phyloP scores from a whole-genome alignment of 106 monocot genomes.

The Vanilla planifolia region DNA sequence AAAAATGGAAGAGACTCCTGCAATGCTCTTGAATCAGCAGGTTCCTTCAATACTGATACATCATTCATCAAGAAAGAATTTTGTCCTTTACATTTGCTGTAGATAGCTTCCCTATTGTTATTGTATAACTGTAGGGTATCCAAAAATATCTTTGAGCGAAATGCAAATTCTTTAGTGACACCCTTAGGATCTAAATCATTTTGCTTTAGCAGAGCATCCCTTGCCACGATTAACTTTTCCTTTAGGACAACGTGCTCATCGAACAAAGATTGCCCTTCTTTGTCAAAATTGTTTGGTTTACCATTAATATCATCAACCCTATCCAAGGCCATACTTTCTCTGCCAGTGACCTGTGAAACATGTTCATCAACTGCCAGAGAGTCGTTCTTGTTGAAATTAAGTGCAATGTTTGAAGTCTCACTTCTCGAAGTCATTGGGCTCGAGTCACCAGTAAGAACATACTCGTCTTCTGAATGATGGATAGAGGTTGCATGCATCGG shows the following conservation, averaged over 20 bases:
- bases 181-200: slow-evolving; percentile 6
- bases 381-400: slow-evolving; percentile 6
- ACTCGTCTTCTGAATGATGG: slow-evolving; percentile 66
- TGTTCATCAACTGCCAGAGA: slow-evolving; percentile 8
- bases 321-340: slow-evolving; percentile 4
- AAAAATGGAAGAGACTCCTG: slow-evolving; percentile 20
- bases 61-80: slow-evolving; percentile 7
- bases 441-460: slow-evolving; percentile 20
- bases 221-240: slow-evolving; percentile 17
- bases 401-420: slow-evolving; percentile 10
- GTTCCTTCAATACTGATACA: background rate
- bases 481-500: slow-evolving; percentile 51
- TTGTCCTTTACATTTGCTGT: slow-evolving; percentile 29
- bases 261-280: slow-evolving; percentile 8
- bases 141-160: slow-evolving; percentile 15
- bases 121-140: slow-evolving; percentile 30
- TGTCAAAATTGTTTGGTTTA: slow-evolving; percentile 5
- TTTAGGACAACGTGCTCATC: slow-evolving; percentile 7
- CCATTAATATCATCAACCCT: background rate
- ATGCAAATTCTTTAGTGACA: background rate
- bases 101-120: slow-evolving; percentile 28
- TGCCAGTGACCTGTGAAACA: background rate
- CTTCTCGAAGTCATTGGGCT: background rate
- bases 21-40: background rate
- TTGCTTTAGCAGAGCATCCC: slow-evolving; percentile 13